Conservation (phyloP, 2,329 filamentous ascomycete species). For the Colletotrichum kahawae region DNA sequence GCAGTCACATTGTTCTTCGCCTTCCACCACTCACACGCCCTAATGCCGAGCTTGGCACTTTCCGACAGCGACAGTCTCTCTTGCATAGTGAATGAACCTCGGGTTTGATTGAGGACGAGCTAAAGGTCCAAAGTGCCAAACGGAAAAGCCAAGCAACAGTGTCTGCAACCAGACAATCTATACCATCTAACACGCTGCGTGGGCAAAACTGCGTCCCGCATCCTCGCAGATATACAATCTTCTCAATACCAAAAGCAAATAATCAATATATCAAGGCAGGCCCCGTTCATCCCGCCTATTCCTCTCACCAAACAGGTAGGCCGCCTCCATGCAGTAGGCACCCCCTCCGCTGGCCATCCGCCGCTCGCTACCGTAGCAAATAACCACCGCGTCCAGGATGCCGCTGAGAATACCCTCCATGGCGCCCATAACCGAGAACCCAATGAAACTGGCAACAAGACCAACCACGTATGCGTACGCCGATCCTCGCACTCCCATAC, state of each 20-base stretch:
- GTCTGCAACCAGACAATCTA: not conserved
- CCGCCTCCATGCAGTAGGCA: slow-evolving; percentile 90
- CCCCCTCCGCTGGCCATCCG: slow-evolving; percentile 70
- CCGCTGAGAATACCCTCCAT: slow-evolving; percentile 89
- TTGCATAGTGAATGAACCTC: not conserved
- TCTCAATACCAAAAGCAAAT: not conserved
- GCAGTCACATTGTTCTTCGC: not conserved
- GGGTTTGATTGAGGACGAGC: not conserved
- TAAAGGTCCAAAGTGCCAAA: not conserved
- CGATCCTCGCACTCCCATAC: slow-evolving; percentile 71
- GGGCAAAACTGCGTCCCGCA: not conserved
- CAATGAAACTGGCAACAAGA: slow-evolving; percentile 89
- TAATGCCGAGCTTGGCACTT: not conserved
- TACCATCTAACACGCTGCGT: not conserved
- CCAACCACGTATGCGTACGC: slow-evolving; percentile 95
- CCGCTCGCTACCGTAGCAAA: slow-evolving; percentile 94
- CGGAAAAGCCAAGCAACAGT: not conserved
- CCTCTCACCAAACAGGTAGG: slow-evolving; percentile 81
- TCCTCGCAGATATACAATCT: not conserved
- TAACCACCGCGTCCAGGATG: slow-evolving; percentile 85
- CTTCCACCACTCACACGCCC: not conserved
- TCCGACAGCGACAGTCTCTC: not conserved
- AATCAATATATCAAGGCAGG: slow-evolving; percentile 23
- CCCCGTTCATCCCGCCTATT: slow-evolving; percentile 36
- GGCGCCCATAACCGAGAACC: slow-evolving; percentile 89